Conservation (phyloP, 306 rosid species). For the Cicer yamashitae region DNA sequence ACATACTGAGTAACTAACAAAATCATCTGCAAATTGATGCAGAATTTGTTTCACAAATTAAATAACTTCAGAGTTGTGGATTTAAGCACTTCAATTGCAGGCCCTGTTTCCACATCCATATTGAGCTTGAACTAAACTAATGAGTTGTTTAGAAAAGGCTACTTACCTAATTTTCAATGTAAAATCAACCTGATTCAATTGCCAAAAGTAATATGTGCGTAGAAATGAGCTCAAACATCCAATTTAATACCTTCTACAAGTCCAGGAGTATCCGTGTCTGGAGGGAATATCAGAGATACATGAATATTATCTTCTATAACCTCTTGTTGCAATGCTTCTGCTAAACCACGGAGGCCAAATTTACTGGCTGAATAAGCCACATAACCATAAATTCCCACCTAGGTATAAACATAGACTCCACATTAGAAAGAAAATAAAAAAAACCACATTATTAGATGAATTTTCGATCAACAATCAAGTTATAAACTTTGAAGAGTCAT, state of each 20-base stretch:
- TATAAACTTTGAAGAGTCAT: constrained; percentile 13
- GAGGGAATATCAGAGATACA: constrained; percentile 85
- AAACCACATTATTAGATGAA: background rate
- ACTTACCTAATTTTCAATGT: background rate
- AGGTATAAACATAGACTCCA: constrained; percentile 37
- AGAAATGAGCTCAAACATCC: constrained; percentile 25
- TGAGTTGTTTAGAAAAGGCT: constrained; percentile 18
- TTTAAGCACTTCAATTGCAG: constrained; percentile 25
- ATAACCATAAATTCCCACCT: constrained; percentile 94
- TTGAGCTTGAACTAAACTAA: constrained; percentile 27
- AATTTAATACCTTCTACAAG: constrained; percentile 63
- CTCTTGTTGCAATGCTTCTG: constrained; percentile 92
- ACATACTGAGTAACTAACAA: constrained; percentile 1
- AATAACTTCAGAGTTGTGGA: constrained; percentile 15
- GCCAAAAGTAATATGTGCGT: background rate
- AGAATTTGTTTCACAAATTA: constrained; percentile 16
- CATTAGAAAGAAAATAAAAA: background rate
- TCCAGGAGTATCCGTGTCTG: constrained; percentile 95
- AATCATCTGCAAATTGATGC: constrained; percentile 19
- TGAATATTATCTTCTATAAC: constrained; percentile 77
- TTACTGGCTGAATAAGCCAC: constrained; percentile 90
- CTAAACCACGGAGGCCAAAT: constrained; percentile 90
- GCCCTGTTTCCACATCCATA: background rate
- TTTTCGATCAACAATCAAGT: constrained; percentile 1
- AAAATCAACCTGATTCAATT: background rate